phyloP scores from a whole-genome alignment of 805 yeast genomes.

The Cephaloascus albidus region DNA sequence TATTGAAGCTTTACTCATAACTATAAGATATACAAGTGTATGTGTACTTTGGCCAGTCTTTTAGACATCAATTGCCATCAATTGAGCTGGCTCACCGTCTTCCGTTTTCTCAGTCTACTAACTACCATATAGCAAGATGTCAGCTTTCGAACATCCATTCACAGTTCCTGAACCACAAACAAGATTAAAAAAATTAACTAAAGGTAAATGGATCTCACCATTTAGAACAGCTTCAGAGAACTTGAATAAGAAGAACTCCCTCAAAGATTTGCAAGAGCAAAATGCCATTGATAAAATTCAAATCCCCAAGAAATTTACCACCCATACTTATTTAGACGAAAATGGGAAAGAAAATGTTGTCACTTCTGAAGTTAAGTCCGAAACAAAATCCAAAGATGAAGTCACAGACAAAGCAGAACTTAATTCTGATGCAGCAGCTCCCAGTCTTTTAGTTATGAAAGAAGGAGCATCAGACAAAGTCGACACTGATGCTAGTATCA shows the following conservation, averaged over 20 bases:
- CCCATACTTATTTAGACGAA: constrained; percentile 11
- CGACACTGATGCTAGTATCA: neutral
- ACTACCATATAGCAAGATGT: too few species aligned
- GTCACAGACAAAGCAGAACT: constrained; percentile 3
- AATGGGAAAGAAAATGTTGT: constrained; percentile 1
- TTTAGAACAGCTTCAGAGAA: constrained; percentile 7
- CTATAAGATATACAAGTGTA: too few species aligned
- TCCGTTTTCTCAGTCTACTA: too few species aligned
- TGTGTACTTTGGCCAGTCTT: too few species aligned
- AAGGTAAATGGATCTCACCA: constrained; percentile 9
- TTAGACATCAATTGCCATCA: too few species aligned
- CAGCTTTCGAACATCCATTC: too few species aligned
- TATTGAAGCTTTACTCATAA: too few species aligned
- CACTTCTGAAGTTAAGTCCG: neutral
- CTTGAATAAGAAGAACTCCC: constrained; percentile 5
- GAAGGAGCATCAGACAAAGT: constrained; percentile 3
- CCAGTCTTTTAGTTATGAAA: neutral
- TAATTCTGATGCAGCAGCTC: constrained; percentile 1
- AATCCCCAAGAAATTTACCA: constrained; percentile 11
- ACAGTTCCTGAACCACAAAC: too few species aligned
- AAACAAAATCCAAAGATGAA: neutral
- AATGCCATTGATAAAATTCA: constrained; percentile 8
- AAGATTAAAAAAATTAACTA: neutral
- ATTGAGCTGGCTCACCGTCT: too few species aligned
- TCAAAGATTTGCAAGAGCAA: constrained; percentile 9